phyloP scores from a whole-genome alignment of 257 asterid genomes.

The Coffea eugenioides region DNA sequence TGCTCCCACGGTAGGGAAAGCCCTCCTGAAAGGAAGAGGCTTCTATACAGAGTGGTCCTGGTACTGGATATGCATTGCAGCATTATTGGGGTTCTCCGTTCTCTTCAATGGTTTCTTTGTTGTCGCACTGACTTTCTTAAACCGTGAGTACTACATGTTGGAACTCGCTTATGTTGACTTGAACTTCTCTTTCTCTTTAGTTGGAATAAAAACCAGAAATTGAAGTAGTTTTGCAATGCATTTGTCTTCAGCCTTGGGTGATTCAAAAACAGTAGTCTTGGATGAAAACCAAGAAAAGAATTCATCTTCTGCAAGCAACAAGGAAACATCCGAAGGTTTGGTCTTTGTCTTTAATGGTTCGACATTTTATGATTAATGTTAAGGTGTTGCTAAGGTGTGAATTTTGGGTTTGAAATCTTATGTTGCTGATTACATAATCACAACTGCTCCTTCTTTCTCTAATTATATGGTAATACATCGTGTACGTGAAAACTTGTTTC shows the following conservation, averaged over 20 bases:
- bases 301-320: constrained; percentile 8
- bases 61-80: constrained; percentile 50
- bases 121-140: constrained; percentile 47
- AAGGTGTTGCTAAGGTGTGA: neutral
- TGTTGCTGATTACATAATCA: neutral
- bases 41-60: constrained; percentile 39
- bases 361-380: too few species aligned
- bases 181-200: neutral
- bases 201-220: neutral
- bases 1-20: constrained; percentile 52
- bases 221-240: constrained; percentile 3
- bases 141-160: constrained; percentile 32
- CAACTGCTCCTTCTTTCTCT: neutral
- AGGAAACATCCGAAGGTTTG: constrained; percentile 26
- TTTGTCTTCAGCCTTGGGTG: constrained; percentile 35
- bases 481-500: neutral
- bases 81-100: constrained; percentile 47
- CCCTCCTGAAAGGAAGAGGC: constrained; percentile 48
- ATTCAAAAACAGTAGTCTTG: constrained; percentile 25
- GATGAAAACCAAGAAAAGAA: constrained; percentile 29
- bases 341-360: neutral
- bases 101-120: constrained; percentile 43
- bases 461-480: neutral
- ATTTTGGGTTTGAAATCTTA: neutral
- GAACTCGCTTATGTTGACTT: neutral